Evolutionary conservation across 2,329 filamentous ascomycete genomes (phyloP).

Genomic region (Fulvia fulva): DNA sequence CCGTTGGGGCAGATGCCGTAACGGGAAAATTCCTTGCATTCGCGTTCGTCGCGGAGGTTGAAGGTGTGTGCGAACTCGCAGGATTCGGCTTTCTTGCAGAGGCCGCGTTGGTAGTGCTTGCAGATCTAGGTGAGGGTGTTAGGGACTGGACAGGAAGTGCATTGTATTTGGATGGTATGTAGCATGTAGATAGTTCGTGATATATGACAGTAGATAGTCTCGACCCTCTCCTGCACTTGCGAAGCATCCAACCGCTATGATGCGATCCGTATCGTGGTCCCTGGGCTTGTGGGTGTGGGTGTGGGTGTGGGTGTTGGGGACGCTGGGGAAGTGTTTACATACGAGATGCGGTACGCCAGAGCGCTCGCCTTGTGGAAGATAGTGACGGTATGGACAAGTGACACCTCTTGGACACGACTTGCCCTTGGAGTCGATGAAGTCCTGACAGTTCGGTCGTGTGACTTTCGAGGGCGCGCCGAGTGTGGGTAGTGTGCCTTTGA

Average conservation of each 20-base stretch:
- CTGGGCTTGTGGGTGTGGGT: not conserved
- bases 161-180: not conserved
- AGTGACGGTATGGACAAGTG: slow-evolving; percentile 80
- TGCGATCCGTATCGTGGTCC: not conserved
- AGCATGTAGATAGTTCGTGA: not conserved
- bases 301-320: too few relatives aligned
- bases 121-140: not conserved
- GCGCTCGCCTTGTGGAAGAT: slow-evolving; percentile 44
- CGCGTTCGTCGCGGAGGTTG: slow-evolving; percentile 95
- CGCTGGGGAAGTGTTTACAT: slow-evolving; percentile 62
- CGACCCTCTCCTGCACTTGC: not conserved
- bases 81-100: slow-evolving; percentile 94
- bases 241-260: not conserved
- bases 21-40: slow-evolving; percentile 93
- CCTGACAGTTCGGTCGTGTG: slow-evolving; percentile 68
- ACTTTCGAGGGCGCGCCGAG: slow-evolving; percentile 35
- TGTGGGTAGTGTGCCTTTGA: slow-evolving; percentile 28
- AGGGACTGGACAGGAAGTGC: not conserved
- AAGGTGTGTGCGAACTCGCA: slow-evolving; percentile 99
- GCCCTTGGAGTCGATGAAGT: slow-evolving; percentile 72
- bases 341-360: slow-evolving; percentile 57
- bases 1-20: slow-evolving; percentile 95
- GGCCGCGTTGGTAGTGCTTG: slow-evolving; percentile 82
- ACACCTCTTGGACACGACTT: slow-evolving; percentile 81
- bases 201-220: not conserved